These are phyloP conservation scores for Eucalyptus leucophloia DNA, from an alignment of 345 rosid genomes.

Conservation along the genomic window DNA sequence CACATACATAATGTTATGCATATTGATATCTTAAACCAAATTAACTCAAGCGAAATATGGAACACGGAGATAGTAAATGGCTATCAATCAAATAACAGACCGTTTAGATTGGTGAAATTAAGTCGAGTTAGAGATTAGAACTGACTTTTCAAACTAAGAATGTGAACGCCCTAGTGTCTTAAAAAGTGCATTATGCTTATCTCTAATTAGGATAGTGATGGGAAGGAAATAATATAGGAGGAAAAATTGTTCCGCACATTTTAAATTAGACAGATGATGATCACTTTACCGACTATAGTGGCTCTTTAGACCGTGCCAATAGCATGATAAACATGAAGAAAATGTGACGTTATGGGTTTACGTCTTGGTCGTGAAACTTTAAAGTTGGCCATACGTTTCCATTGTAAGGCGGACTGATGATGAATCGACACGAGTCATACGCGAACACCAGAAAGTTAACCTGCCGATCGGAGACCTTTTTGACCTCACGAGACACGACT, in stretches of 20 bases:
- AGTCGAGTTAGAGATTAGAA: neutral
- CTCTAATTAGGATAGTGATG: neutral
- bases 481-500: neutral
- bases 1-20: neutral
- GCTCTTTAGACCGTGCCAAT: neutral
- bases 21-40: neutral
- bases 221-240: neutral
- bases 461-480: neutral
- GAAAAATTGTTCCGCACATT: neutral
- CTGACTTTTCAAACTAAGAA: neutral
- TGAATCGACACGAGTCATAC: neutral
- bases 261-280: neutral
- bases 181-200: neutral
- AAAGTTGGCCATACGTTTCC: neutral
- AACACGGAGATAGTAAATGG: neutral
- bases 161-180: neutral
- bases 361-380: neutral
- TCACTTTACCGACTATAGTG: neutral
- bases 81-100: neutral
- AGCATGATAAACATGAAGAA: neutral
- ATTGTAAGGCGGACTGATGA: neutral
- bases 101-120: neutral
- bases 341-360: neutral
- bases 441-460: neutral
- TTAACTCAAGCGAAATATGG: neutral